phyloP scores from a whole-genome alignment of 352 stramenopile species.

The Phytophthora litchii region DNA sequence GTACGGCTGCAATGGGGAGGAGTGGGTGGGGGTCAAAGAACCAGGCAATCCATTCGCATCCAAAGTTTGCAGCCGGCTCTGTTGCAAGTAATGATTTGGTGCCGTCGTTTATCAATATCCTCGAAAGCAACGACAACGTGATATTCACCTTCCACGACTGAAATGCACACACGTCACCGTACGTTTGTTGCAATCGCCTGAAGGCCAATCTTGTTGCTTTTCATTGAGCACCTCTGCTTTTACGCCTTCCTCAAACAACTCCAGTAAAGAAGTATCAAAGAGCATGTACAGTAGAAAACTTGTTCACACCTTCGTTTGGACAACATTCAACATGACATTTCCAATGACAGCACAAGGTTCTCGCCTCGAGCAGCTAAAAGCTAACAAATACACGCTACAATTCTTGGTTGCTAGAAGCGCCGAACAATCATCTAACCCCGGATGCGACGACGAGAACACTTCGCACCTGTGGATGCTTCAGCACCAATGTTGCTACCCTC shows the following conservation, averaged over 20 bases:
- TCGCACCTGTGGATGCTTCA: slow-evolving; percentile 1
- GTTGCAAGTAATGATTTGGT: no score
- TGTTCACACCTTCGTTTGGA: neutral
- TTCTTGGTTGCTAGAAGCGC: neutral
- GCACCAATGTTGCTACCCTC: slow-evolving; percentile 1
- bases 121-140: no score
- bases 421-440: slow-evolving; percentile 6
- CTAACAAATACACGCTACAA: slow-evolving; percentile 12
- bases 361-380: neutral
- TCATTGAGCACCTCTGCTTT: neutral
- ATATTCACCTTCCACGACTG: no score
- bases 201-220: neutral
- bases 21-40: neutral
- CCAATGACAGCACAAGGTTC: neutral
- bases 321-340: slow-evolving; percentile 1
- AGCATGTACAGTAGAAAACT: neutral
- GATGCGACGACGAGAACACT: slow-evolving; percentile 29
- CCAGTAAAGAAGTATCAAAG: neutral
- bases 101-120: no score
- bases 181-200: neutral
- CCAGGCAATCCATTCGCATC: no score
- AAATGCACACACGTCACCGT: neutral
- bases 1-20: neutral
- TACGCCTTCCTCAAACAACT: neutral
- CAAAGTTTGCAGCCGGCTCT: no score